phyloP scores from a whole-genome alignment of 148 eudicot species.

The Cornus kousa region DNA sequence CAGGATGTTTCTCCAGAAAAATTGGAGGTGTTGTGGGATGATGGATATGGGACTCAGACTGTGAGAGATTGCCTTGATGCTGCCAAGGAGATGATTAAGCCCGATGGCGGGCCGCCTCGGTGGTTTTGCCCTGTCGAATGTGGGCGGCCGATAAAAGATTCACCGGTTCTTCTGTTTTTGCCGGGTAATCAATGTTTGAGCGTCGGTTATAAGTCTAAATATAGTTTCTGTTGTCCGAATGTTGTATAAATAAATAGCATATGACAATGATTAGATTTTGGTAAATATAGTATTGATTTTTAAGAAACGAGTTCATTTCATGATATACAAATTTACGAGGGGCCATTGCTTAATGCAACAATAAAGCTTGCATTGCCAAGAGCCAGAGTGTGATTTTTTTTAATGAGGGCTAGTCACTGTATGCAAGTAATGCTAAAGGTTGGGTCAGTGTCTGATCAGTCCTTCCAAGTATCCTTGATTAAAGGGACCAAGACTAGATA shows the following conservation, averaged over 20 bases:
- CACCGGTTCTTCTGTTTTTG: conserved; percentile 85
- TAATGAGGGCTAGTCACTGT: no score
- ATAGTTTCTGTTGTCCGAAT: background rate
- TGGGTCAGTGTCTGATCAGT: no score
- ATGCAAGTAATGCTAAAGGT: no score
- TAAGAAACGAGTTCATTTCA: background rate
- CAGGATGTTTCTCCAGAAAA: conserved; percentile 25
- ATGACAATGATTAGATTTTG: background rate
- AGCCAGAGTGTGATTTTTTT: no score
- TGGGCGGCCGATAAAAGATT: conserved; percentile 62
- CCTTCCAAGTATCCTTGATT: no score
- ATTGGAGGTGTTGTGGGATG: conserved; percentile 80
- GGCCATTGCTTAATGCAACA: no score
- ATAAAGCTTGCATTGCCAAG: no score
- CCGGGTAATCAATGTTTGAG: conserved; percentile 59
- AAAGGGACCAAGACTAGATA: no score
- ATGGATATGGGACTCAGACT: conserved; percentile 74
- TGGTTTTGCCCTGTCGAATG: conserved; percentile 91
- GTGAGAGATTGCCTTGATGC: conserved; percentile 86
- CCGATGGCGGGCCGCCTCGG: conserved; percentile 89
- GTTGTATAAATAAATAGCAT: background rate
- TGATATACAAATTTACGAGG: no score
- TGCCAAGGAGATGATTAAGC: conserved; percentile 57
- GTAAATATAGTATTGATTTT: background rate
- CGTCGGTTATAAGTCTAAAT: background rate